phyloP scores from a whole-genome alignment of 306 rosid species.

The Trifolium repens region DNA sequence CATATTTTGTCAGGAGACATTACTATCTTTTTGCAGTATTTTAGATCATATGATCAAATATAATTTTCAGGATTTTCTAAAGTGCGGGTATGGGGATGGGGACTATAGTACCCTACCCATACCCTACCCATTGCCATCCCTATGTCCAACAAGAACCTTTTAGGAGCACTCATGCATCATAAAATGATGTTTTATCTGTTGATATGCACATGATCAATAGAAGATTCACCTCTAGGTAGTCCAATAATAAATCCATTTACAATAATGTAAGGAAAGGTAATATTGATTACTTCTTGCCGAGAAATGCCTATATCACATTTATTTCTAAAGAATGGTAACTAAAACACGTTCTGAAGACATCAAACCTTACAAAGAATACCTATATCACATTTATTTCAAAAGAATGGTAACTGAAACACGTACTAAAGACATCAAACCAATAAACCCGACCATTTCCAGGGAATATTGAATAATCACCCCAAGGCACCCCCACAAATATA shows the following conservation, averaged over 20 bases:
- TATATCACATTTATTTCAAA: too few species aligned
- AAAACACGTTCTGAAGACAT: slow-evolving; percentile 5
- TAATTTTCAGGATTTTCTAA: too few species aligned
- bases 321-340: neutral
- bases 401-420: too few species aligned
- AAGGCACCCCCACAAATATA: neutral
- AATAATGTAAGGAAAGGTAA: slow-evolving; percentile 3
- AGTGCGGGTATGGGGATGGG: too few species aligned
- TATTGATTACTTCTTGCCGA: neutral
- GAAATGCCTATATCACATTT: neutral
- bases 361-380: too few species aligned
- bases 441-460: slow-evolving; percentile 23
- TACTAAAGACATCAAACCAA: slow-evolving; percentile 10
- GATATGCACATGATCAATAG: neutral
- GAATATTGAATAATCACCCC: neutral
- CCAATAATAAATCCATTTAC: slow-evolving; percentile 11
- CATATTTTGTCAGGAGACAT: too few species aligned
- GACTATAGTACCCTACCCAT: too few species aligned
- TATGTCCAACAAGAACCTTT: too few species aligned
- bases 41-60: too few species aligned
- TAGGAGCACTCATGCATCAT: neutral
- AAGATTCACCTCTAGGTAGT: slow-evolving; percentile 1
- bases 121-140: too few species aligned
- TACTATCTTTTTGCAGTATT: too few species aligned
- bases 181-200: neutral